phyloP scores from a whole-genome alignment of 352 stramenopile genomes.

The Phytophthora foliorum region DNA sequence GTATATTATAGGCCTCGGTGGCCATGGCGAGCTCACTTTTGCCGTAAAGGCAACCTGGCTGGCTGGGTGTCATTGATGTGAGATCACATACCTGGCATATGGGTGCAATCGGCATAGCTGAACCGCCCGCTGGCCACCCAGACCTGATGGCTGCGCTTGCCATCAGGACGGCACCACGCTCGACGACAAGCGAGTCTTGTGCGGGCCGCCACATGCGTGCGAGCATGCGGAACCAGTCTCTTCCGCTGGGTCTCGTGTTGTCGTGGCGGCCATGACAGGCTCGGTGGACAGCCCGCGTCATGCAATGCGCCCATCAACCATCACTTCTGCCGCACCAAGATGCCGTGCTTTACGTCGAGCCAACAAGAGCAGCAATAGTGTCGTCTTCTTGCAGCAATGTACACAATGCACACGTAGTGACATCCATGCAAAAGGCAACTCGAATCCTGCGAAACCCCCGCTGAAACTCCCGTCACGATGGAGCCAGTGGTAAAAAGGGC shows the following conservation, averaged over 20 bases:
- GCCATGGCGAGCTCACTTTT: not conserved
- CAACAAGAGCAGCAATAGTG: not conserved
- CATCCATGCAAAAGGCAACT: not conserved
- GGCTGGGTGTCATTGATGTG: slow-evolving; percentile 16
- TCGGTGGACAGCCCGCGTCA: slow-evolving; percentile 5
- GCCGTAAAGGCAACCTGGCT: too few relatives aligned
- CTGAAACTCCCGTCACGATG: slow-evolving; percentile 27
- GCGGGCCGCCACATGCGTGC: slow-evolving; percentile 28
- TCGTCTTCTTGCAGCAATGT: not conserved
- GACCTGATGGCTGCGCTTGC: slow-evolving; percentile 8
- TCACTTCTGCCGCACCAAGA: not conserved
- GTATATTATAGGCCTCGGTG: not conserved
- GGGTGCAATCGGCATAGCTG: slow-evolving; percentile 15
- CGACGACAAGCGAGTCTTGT: slow-evolving; percentile 1
- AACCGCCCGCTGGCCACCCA: slow-evolving; percentile 13
- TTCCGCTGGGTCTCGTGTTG: slow-evolving; percentile 37
- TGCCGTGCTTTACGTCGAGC: not conserved
- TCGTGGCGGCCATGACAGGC: slow-evolving; percentile 7
- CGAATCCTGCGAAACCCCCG: slow-evolving; percentile 2
- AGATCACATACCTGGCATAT: slow-evolving; percentile 30
- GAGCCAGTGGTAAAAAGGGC: slow-evolving; percentile 31
- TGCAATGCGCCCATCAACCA: slow-evolving; percentile 2
- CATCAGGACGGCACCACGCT: not conserved
- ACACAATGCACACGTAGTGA: not conserved
- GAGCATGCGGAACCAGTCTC: slow-evolving; percentile 39